Evolutionary conservation across 2,329 filamentous ascomycete genomes (phyloP), one percentile per base, ranked within the genome.

Genomic region (Cytospora piceicola): DNA sequence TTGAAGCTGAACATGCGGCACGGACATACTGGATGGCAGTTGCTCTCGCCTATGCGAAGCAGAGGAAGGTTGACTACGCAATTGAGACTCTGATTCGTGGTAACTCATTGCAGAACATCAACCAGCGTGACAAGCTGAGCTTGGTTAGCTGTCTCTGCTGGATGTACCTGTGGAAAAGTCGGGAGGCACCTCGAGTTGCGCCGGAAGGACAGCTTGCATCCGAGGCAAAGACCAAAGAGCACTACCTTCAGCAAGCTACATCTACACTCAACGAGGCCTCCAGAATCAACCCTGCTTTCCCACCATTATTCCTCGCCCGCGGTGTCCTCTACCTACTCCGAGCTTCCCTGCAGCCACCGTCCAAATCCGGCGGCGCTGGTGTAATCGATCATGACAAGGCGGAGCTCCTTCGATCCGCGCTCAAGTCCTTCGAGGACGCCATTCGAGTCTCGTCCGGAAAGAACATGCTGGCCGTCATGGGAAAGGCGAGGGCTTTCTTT

Each of bases 11-110:
- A 77, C 89, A 90, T 73, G 94, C 93, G 20, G 90, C 92, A 46
- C 93, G 94, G 73, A 92, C 90, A 61, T 96, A 96, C 72, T 99
- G 96, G 96, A 94, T 99, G 83, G 94, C 93, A n/a, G 95, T 98
- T 70, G 92, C 96, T 52, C 84, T 98, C 66, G 94, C 94, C 57
- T 99, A 99, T 75, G 94, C 95, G 51, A 99, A 98, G 80, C 93
- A 97, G 80, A 89, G 90, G 75, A 96, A 96, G 80, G 87, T 95
- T 68, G 94, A 97, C 75, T 91, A 95, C 79, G 87, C 88, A 65
- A 90, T 90, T 72, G 88, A 90, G 76, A 89, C 90, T 81, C 80
- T 90, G 71, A 87, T 89, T 58, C 90, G 92, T 73, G 93, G 92
- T 58, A 84, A 85, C 67, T 92, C 91, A 68, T 84, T 88, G 71